Percentiles rank a stretch among this genome's conserved stretches.
Conservation (phyloP, 108 stramenopile genomes). For the Cyclotella sp. region DNA sequence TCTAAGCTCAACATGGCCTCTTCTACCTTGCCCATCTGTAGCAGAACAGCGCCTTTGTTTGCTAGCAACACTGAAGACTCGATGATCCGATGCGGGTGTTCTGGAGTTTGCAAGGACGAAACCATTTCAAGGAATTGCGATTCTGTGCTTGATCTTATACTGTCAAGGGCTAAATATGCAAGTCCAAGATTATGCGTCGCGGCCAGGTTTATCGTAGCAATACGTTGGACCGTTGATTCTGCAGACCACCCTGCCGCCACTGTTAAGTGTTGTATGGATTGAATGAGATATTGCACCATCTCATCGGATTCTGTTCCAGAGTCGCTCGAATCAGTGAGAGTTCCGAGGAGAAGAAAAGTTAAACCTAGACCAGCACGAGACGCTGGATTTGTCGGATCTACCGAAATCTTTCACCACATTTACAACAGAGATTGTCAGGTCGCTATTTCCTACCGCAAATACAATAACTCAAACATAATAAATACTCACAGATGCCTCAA, state of each 20-base stretch:
- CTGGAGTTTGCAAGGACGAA: constrained; percentile 1
- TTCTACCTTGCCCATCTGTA: constrained; percentile 33
- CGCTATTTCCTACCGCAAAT: too few relatives aligned
- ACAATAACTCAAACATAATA: neutral
- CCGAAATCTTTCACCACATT: constrained; percentile 3
- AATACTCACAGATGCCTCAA: constrained; percentile 39
- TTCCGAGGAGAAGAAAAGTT: constrained; percentile 40
- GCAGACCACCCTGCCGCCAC: constrained; percentile 20
- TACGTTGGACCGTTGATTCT: neutral
- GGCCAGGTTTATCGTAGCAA: constrained; percentile 24
- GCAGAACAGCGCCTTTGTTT: constrained; percentile 33
- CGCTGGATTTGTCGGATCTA: constrained; percentile 42
- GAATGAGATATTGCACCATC: constrained; percentile 23
- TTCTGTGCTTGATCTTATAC: neutral
- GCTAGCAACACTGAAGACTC: constrained; percentile 17
- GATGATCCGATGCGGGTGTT: neutral
- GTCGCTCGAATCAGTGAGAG: neutral
- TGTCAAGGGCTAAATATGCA: constrained; percentile 39
- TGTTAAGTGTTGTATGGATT: constrained; percentile 50
- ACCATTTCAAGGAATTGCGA: constrained; percentile 35
- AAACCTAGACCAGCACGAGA: constrained; percentile 34
- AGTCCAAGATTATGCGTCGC: constrained; percentile 50
- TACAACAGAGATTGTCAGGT: neutral
- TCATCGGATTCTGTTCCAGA: neutral
- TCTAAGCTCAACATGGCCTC: constrained; percentile 31